Evolutionary conservation across 2,329 filamentous ascomycete genomes (phyloP).

Genomic region (Colletotrichum graminicola): DNA sequence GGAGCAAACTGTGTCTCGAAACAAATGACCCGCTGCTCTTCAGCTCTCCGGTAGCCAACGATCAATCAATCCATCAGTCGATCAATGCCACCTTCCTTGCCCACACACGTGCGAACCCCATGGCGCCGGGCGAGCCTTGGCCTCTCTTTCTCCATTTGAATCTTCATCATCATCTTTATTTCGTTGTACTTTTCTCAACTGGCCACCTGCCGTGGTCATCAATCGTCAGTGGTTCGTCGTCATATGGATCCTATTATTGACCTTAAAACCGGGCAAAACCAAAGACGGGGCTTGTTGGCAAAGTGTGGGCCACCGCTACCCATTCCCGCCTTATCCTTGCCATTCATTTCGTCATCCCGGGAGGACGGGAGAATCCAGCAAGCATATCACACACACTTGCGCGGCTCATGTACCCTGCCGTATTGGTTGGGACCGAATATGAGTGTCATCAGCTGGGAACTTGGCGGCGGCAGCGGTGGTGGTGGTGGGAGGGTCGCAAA

Average conservation of each 20-base stretch:
- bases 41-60: background rate
- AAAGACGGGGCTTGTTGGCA: background rate
- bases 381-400: constrained; percentile 22
- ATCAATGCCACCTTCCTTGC: background rate
- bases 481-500: constrained; percentile 8
- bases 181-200: background rate
- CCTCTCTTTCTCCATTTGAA: background rate
- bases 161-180: background rate
- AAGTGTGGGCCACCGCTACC: constrained; percentile 5
- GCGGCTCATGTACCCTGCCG: background rate
- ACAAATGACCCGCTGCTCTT: background rate
- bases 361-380: constrained; percentile 14
- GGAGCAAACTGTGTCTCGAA: background rate
- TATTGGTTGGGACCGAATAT: background rate
- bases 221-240: constrained; percentile 10
- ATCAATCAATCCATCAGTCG: background rate
- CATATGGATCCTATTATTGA: constrained; percentile 8
- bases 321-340: constrained; percentile 19
- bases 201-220: background rate
- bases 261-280: constrained; percentile 18
- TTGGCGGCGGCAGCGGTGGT: constrained; percentile 7
- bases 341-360: constrained; percentile 32
- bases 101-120: background rate
- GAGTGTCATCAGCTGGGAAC: constrained; percentile 12
- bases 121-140: constrained; percentile 1